A percentile compares a stretch with the other conserved stretches of the same genome.
These are phyloP conservation scores for Microdochium paspali DNA, from an alignment of 2,329 filamentous ascomycete species.

Conservation along the genomic window DNA sequence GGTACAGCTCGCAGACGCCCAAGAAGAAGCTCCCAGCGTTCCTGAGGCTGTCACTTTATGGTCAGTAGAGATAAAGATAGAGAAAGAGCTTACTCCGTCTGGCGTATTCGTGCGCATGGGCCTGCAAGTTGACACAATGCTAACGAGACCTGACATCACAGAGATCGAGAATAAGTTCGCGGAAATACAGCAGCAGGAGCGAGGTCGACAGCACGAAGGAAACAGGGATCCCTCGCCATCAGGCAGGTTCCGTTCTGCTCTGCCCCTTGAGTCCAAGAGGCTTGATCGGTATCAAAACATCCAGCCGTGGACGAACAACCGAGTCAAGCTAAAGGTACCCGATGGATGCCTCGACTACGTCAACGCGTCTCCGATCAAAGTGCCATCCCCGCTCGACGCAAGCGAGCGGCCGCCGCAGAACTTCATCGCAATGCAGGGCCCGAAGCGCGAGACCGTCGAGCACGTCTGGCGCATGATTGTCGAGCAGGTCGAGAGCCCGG, in stretches of 20 bases:
- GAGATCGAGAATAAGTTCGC: slow-evolving; percentile 41
- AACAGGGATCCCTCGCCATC: slow-evolving; percentile 23
- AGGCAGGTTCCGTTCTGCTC: slow-evolving; percentile 29
- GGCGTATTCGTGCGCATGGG: too few species aligned
- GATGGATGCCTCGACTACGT: slow-evolving; percentile 68
- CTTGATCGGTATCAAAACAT: slow-evolving; percentile 88
- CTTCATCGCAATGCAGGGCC: slow-evolving; percentile 93
- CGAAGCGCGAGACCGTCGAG: slow-evolving; percentile 63
- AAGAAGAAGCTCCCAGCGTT: slow-evolving; percentile 37
- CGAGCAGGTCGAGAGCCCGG: slow-evolving; percentile 61
- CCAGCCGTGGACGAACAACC: slow-evolving; percentile 79
- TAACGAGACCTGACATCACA: slow-evolving; percentile 13
- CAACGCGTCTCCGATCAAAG: slow-evolving; percentile 65
- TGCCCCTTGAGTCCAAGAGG: slow-evolving; percentile 41
- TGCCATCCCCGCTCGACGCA: slow-evolving; percentile 33
- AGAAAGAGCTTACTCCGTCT: neutral
- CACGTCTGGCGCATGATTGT: slow-evolving; percentile 97
- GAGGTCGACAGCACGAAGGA: slow-evolving; percentile 32
- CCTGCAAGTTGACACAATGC: slow-evolving; percentile 4
- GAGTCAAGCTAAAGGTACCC: slow-evolving; percentile 71
- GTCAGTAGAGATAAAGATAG: slow-evolving; percentile 23
- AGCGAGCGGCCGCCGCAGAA: slow-evolving; percentile 30
- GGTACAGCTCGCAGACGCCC: slow-evolving; percentile 1
- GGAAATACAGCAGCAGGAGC: slow-evolving; percentile 44
- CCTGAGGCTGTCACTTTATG: slow-evolving; percentile 34